Conservation (phyloP, 345 rosid genomes). For the Bruguiera parviflora region DNA sequence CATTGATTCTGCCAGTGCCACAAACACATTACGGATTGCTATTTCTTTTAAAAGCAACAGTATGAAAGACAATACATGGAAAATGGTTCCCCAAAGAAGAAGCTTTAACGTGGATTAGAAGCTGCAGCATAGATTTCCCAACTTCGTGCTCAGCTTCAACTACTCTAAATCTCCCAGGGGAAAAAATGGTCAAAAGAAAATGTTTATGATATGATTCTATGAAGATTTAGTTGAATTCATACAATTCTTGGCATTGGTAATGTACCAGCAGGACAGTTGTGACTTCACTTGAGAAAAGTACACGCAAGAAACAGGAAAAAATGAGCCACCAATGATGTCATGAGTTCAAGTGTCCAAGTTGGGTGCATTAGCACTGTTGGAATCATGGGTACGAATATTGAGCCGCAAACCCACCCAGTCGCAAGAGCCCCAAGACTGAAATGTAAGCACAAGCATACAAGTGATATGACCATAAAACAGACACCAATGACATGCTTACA, state of each 20-base stretch:
- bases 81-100: no score
- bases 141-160: background rate
- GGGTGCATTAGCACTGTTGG: conserved; percentile 66
- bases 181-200: no score
- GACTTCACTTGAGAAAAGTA: conserved; percentile 71
- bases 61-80: no score
- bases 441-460: conserved; percentile 1
- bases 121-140: background rate
- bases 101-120: no score
- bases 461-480: background rate
- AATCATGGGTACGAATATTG: conserved; percentile 72
- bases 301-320: conserved; percentile 75
- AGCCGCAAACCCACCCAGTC: conserved; percentile 79
- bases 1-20: no score
- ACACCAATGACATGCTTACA: no score
- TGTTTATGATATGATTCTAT: background rate
- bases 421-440: conserved; percentile 78
- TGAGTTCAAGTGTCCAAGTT: conserved; percentile 91
- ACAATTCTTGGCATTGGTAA: background rate
- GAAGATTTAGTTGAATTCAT: background rate
- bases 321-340: conserved; percentile 79
- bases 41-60: no score
- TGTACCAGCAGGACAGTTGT: background rate
- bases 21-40: no score
- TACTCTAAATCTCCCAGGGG: no score